Evolutionary conservation across 1,139 yeast genomes (phyloP), one percentile per base, ranked within the genome.

Genomic region (Wickerhamomyces sp.): DNA sequence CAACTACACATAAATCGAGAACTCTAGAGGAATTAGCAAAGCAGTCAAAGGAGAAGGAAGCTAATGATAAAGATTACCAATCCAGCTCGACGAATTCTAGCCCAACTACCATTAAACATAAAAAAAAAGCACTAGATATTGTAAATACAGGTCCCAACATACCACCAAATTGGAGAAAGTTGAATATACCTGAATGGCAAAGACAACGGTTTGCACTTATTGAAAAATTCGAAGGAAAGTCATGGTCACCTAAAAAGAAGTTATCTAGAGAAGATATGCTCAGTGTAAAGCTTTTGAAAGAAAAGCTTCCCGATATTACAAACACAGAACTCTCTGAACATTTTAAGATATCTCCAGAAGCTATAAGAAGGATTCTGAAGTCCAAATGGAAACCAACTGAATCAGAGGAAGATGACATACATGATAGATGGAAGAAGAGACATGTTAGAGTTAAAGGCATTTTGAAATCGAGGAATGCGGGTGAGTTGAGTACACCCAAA

Each of bases 321-420:
- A 73, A 82, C 1, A 65, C 70, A 3, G 83, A 80, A 36, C 61
- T 90, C 15, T 83, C 92, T 0, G 67, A 71, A 28, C 73, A 74
- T 55, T 89, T 83, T 60, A 67, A 73, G 40, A 72, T 88, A 4
- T 83, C 95, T 1, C 94, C 95, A 0, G 95, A 89, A 50, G 87
- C 94, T 0, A 74, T 89, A 2, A 65, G 96, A 42, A 71, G 96
- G 45, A 87, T 90, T 10, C 59, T 90, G 45, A 80, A 76, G 55
- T 80, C 95, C 7, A 76, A 72, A 28, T 90, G 96, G 95, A 63
- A 62, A 17, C 96, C 96, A 2, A 61, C 60, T 2, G 72, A 66
- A 2, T 69, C 66, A 5, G 82, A 78, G 35, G 78, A 74, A 37
- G 69, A 63, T 10, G 55, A 60, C 14, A 48, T 80, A 2, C 55